Evolutionary conservation across 345 rosid genomes (phyloP), one percentile per base, ranked within the genome.

Genomic region (Stellera chamaejasme): DNA sequence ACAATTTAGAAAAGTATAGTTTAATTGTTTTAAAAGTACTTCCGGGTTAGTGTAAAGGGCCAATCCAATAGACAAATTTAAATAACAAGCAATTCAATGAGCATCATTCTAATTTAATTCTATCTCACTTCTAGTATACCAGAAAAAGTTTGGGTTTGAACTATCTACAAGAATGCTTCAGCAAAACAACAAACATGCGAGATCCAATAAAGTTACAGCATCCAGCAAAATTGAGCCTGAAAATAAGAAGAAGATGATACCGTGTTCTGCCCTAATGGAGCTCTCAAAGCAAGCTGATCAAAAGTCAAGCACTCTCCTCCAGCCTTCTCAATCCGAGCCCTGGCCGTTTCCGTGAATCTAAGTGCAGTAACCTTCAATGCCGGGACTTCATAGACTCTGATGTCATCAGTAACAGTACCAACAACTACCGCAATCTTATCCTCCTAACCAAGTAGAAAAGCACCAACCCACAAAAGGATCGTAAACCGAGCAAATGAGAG

Each of bases 251-350:
- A 58, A 54, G 59, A 28, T 10, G n/a, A 3, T 78, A 93, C 99
- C 61, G 97, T 93, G 91, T 93, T 93, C 75, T 93, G 97, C 6
- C 99, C 99, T 70, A 93, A 69, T 1, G 99, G 99, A 61, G 97
- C 96, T 69, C 83, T 77, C 55, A 89, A 79, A 58, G 99, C 94
- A 39, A 93, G 94, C 76, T 93, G 96, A 41, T 90, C 99, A 62
- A 94, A 90, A 27, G 99, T 94, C 55, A 87, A 66, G 75, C 99
- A 94, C 71, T 94, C 96, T 45, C 99, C 96, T 6, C 99, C 99
- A 10, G 97, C 97, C 75, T 87, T 87, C 82, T 83, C 97, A 44
- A 94, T 94, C 67, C 97, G 78, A 27, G 96, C 97, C 49, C 97
- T 85, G 0, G 85, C 95, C 4, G 90, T 87, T 69, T 94, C 96